A percentile compares a stretch with the other conserved stretches of the same genome.
Conservation (phyloP, 108 stramenopile genomes). For the Skeletonema menzelii region DNA sequence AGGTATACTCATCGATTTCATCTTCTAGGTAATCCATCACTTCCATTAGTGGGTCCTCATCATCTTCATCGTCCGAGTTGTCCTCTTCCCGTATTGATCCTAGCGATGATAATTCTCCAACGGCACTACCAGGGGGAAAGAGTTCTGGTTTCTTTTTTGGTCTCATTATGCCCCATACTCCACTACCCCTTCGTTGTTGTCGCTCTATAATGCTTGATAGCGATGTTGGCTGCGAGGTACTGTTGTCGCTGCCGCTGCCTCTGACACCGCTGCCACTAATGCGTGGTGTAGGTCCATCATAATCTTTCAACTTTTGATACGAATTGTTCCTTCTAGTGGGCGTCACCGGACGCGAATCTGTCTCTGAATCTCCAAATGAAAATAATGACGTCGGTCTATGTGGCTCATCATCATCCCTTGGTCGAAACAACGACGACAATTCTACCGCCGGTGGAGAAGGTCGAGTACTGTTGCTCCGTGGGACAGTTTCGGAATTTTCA, state of each 20-base stretch:
- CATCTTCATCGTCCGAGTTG: conserved; percentile 1
- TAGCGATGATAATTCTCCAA: not conserved
- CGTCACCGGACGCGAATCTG: not conserved
- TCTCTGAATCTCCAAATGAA: not conserved
- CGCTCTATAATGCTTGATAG: conserved; percentile 3
- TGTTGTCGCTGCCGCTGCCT: not conserved
- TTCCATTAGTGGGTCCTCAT: conserved; percentile 31
- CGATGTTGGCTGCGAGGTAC: not conserved
- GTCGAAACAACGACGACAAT: not conserved
- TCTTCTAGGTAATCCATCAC: conserved; percentile 73
- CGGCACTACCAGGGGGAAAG: not conserved
- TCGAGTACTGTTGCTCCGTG: not conserved
- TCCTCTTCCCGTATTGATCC: conserved; percentile 2
- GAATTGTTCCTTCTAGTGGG: not conserved
- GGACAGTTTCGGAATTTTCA: not conserved
- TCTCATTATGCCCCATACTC: not conserved
- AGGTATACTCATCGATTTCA: conserved; percentile 62
- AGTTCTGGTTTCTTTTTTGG: not conserved
- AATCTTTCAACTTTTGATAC: not conserved
- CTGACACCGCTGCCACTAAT: not conserved
- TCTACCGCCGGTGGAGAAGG: not conserved
- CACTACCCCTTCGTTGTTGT: not conserved
- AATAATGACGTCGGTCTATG: not conserved
- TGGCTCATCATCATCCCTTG: not conserved
- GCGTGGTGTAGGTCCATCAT: not conserved